Conservation (phyloP, 2,329 filamentous ascomycete species). For the Microdochium paspali region DNA sequence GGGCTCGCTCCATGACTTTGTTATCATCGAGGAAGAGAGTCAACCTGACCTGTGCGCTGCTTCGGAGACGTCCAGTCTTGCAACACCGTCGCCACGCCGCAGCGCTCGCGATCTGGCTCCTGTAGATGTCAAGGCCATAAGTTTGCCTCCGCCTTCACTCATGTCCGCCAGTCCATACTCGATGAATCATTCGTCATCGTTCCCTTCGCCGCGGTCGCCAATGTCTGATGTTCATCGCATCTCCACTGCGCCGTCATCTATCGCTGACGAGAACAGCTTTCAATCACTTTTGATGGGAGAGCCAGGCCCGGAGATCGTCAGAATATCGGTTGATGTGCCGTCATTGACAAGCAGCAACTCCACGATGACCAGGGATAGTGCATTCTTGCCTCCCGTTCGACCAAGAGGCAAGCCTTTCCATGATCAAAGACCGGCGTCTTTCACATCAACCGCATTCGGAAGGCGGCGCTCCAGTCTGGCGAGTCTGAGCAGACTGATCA, state of each 20-base stretch:
- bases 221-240: conserved; percentile 63
- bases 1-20: conserved; percentile 41
- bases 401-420: conserved; percentile 32
- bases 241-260: conserved; percentile 66
- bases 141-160: conserved; percentile 31
- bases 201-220: conserved; percentile 60
- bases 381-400: conserved; percentile 26
- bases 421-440: conserved; percentile 52
- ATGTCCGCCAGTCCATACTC: conserved; percentile 56
- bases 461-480: conserved; percentile 68
- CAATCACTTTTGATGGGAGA: conserved; percentile 65
- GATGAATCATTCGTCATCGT: conserved; percentile 53
- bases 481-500: conserved; percentile 68
- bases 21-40: conserved; percentile 36
- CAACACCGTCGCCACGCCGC: conserved; percentile 34
- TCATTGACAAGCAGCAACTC: conserved; percentile 69
- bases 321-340: conserved; percentile 64
- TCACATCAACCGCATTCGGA: conserved; percentile 53
- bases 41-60: conserved; percentile 12
- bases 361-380: conserved; percentile 64
- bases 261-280: conserved; percentile 61
- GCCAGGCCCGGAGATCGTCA: conserved; percentile 57
- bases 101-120: conserved; percentile 31
- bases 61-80: conserved; percentile 27
- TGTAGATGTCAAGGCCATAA: conserved; percentile 38